Base-by-base conservation (phyloP, 768 basidiomycete genomes). In the Amanita jacksonii region DNA sequence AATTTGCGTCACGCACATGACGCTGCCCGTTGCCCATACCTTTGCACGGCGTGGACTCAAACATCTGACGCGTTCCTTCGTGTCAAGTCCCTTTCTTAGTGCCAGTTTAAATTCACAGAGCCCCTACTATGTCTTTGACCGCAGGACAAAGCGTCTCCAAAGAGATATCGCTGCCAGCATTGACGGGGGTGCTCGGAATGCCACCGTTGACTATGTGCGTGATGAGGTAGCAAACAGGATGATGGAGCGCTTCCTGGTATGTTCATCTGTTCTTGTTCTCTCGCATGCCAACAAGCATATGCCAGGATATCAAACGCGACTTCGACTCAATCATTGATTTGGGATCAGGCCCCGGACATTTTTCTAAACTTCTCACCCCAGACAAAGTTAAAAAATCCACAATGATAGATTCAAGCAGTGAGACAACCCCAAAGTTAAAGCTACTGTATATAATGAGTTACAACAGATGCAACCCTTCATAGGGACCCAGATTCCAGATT, bases 351-450 rank as follows among this genome's bases (percentile, higher is more conserved):
- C 71, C 96, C 2, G 96, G 96, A 1, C 92, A 93, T 63, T 83
- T 99, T 53, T 76, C 91, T 5, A 89, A 84, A 57, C 67, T 94
- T 24, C 57, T 97, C 35, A 85, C 85, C 51, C 58, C 62, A 9
- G 69, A 78, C 42, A 81, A 76, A 52, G 76, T 81, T 8, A 63
- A 73, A 57, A 88, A 83, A 58, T 75, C 80, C 3, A 68, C 84
- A 22, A 85, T 98, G 85, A 59, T 96, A 32, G 96, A 98, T 50
- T 76, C 80, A 22, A 91, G 89, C 52, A 69, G 94, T 97, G 63
- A 52, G 73, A 20, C 23, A 2, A 7, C 31, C 19, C 1, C 6
- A 4, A 20, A 8, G 2, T 37, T 15, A 3, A 8, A 16, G n/a
- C 8, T 5, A 22, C 5, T 8, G 5, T 4, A 12, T 31, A 12